Conservation (phyloP, 108 stramenopile genomes). For the Mayamaea pseudoterrestris region DNA sequence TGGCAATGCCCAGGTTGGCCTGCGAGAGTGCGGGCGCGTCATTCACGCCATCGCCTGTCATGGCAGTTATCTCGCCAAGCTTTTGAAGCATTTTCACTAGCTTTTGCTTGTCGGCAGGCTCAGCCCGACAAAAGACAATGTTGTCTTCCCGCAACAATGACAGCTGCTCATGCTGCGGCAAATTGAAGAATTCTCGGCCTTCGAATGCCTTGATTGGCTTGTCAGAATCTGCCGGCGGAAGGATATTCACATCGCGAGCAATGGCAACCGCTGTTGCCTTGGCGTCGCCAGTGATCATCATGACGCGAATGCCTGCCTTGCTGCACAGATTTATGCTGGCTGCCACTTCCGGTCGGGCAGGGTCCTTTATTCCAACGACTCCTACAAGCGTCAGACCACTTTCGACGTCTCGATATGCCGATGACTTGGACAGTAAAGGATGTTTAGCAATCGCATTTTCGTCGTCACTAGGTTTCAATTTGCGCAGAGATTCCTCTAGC, state of each 20-base stretch:
- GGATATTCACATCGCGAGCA: constrained; percentile 67
- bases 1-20: constrained; percentile 91
- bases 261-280: constrained; percentile 93
- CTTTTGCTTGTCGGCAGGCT: constrained; percentile 95
- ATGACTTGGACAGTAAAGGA: constrained; percentile 52
- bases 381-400: constrained; percentile 89
- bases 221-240: constrained; percentile 27
- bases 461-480: constrained; percentile 21
- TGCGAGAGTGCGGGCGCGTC: constrained; percentile 98
- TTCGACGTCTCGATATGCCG: constrained; percentile 83
- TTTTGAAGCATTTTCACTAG: constrained; percentile 92
- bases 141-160: constrained; percentile 61
- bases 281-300: constrained; percentile 98
- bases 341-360: constrained; percentile 95
- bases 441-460: constrained; percentile 36
- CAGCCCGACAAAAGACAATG: constrained; percentile 94
- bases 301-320: constrained; percentile 91
- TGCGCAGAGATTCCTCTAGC: constrained; percentile 38
- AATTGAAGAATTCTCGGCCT: constrained; percentile 77
- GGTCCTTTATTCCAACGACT: constrained; percentile 95
- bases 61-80: constrained; percentile 88
- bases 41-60: constrained; percentile 81
- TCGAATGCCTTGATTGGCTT: constrained; percentile 52
- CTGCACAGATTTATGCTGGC: constrained; percentile 82
- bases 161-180: constrained; percentile 54